Evolutionary conservation across 2,329 filamentous ascomycete species (phyloP), one percentile per base, ranked within the genome.

Genomic region (Diaporthe velutina): DNA sequence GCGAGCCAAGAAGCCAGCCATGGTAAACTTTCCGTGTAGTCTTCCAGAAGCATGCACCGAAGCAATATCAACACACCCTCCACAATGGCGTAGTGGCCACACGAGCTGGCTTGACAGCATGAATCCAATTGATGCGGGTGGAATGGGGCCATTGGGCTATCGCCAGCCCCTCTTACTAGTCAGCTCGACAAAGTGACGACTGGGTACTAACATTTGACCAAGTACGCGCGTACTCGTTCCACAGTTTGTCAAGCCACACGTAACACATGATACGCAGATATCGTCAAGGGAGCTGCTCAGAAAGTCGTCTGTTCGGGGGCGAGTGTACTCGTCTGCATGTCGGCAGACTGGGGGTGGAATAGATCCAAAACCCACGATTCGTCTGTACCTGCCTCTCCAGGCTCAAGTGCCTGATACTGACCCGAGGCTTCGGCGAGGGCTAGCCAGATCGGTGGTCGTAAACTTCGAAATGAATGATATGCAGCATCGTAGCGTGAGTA

Each of bases 371-470:
- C 52, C 55, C 25, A 45, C 15, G 45, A 10, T 10, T 52, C 70
- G 70, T 61, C 70, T 71, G 55, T 71, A 71, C 70, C 70, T 71
- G 55, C 70, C 55, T 35, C 17, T 61, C n/a, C 35, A 22, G 55
- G 55, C 42, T 22, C 42, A 48, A 48, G 42, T 19, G 42, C 42
- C n/a, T 61, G 22, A 52, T 1, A 35, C n/a, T 60, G 42, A 45
- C 40, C 45, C 40, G 54, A 38, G 22, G 64, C 45, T 19, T 52
- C 38, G 45, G 64, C 64, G 30, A 52, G 30, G 2, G 45, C 64
- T 30, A 50, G 52, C 68, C 38, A 71, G 54, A 71, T 52, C 15
- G 30, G 45, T 22, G 45, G 45, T 38, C 7, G 7, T 52, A 17
- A 17, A 17, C 42, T n/a, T 52, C 30, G 12, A 67, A 50, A 35